These are phyloP conservation scores for Gossypium longicalyx DNA, from an alignment of 345 rosid genomes.

Conservation along the genomic window DNA sequence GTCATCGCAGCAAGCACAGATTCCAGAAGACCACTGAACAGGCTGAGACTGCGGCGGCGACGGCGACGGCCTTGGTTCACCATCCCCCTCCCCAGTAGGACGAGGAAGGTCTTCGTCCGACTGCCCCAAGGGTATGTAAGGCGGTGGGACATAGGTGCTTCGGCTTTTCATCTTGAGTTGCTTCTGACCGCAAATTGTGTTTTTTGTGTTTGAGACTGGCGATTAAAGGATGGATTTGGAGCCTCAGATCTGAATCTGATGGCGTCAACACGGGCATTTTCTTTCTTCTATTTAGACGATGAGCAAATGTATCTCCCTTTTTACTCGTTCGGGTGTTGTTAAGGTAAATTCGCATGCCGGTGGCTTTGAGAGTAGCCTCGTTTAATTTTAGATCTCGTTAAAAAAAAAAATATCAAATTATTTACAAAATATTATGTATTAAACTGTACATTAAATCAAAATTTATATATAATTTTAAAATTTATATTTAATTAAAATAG, in stretches of 20 bases:
- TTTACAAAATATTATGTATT: too few species aligned
- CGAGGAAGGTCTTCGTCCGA: slow-evolving; percentile 35
- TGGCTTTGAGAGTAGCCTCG: too few species aligned
- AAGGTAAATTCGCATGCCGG: background rate
- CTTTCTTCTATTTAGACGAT: background rate
- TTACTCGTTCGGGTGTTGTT: background rate
- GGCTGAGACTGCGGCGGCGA: background rate
- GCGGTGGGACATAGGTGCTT: slow-evolving; percentile 68
- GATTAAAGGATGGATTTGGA: background rate
- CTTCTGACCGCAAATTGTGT: background rate
- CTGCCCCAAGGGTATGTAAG: slow-evolving; percentile 65
- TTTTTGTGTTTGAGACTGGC: background rate
- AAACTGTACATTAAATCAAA: too few species aligned
- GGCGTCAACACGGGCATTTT: background rate
- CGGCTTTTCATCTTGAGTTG: slow-evolving; percentile 45
- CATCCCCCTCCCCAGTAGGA: slow-evolving; percentile 12
- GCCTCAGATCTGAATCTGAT: slow-evolving; percentile 3
- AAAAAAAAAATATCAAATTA: too few species aligned
- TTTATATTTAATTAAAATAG: too few species aligned
- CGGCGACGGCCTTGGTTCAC: slow-evolving; percentile 19
- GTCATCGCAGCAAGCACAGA: slow-evolving; percentile 97
- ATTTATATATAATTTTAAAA: too few species aligned
- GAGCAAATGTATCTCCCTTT: background rate
- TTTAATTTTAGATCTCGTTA: too few species aligned
- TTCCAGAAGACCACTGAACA: slow-evolving; percentile 84